Evolutionary conservation across 257 asterid species (phyloP).

Genomic region (Przewalskia tangutica): DNA sequence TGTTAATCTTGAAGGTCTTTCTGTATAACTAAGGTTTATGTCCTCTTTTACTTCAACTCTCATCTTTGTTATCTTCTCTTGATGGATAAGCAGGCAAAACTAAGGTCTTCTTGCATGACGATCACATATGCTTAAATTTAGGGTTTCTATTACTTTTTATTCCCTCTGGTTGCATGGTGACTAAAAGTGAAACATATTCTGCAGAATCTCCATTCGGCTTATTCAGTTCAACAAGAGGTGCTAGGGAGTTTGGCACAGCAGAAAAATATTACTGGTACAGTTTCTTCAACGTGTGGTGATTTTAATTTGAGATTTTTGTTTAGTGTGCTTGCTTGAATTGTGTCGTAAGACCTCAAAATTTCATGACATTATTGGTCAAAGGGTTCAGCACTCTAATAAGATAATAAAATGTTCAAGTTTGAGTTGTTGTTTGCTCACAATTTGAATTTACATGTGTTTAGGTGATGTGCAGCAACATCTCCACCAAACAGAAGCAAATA

Average conservation of each 20-base stretch:
- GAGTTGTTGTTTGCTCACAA: not conserved
- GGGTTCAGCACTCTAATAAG: not conserved
- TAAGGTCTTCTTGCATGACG: not conserved
- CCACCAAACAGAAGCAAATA: conserved; percentile 9
- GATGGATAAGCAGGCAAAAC: not conserved
- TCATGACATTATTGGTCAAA: not conserved
- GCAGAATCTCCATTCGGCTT: conserved; percentile 13
- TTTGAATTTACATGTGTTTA: conserved; percentile 6
- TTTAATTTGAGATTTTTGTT: not conserved
- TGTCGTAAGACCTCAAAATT: not conserved
- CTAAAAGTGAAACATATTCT: not conserved
- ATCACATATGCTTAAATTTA: not conserved
- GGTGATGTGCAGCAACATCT: conserved; percentile 16
- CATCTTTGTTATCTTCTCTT: not conserved
- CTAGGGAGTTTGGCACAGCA: conserved; percentile 9
- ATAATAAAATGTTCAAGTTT: not conserved
- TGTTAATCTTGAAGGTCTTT: no score
- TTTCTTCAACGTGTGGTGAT: not conserved
- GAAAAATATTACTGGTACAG: conserved; percentile 26
- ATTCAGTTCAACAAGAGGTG: conserved; percentile 14
- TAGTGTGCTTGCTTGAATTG: not conserved
- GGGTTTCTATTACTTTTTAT: not conserved
- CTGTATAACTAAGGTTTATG: no score
- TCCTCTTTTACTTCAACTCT: no score
- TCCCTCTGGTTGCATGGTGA: not conserved